These are phyloP conservation scores for Aureobasidium mangrovei DNA, from an alignment of 2,329 filamentous ascomycete genomes.

Conservation along the genomic window DNA sequence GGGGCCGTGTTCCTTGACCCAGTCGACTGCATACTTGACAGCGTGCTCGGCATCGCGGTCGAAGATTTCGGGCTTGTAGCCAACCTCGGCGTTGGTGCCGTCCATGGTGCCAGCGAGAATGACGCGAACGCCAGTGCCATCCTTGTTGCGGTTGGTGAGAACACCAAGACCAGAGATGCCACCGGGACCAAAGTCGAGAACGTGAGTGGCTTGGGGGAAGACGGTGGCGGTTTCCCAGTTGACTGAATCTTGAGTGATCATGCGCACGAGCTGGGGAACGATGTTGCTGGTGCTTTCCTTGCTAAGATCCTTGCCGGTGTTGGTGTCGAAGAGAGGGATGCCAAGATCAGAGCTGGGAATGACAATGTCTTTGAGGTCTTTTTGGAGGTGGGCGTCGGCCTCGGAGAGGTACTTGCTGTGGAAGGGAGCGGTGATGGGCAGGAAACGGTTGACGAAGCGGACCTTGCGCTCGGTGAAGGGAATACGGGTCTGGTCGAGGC, in stretches of 20 bases:
- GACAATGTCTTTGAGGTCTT: conserved; percentile 74
- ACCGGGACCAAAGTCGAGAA: conserved; percentile 92
- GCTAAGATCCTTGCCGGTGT: conserved; percentile 77
- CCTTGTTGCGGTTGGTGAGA: conserved; percentile 97
- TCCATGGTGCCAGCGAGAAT: conserved; percentile 91
- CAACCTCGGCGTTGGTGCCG: conserved; percentile 80
- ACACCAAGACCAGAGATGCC: conserved; percentile 94
- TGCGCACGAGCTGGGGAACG: conserved; percentile 74
- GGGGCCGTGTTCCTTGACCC: conserved; percentile 97
- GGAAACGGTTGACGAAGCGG: conserved; percentile 91
- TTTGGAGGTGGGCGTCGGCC: conserved; percentile 72
- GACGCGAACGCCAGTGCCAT: conserved; percentile 92
- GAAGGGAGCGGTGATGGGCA: conserved; percentile 96
- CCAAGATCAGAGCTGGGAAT: conserved; percentile 66
- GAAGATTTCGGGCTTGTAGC: conserved; percentile 96
- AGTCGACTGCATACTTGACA: conserved; percentile 89
- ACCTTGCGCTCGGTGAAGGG: conserved; percentile 94
- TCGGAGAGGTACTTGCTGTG: conserved; percentile 88
- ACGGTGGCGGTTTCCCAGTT: conserved; percentile 94
- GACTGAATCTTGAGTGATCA: conserved; percentile 90
- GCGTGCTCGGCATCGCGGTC: conserved; percentile 92
- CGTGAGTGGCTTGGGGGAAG: conserved; percentile 84
- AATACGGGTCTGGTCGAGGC: conserved; percentile 87
- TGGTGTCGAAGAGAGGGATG: conserved; percentile 84
- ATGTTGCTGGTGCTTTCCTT: conserved; percentile 61